Base-by-base conservation (phyloP, 2,329 filamentous ascomycete species). In the Xylariaceae sp. region DNA sequence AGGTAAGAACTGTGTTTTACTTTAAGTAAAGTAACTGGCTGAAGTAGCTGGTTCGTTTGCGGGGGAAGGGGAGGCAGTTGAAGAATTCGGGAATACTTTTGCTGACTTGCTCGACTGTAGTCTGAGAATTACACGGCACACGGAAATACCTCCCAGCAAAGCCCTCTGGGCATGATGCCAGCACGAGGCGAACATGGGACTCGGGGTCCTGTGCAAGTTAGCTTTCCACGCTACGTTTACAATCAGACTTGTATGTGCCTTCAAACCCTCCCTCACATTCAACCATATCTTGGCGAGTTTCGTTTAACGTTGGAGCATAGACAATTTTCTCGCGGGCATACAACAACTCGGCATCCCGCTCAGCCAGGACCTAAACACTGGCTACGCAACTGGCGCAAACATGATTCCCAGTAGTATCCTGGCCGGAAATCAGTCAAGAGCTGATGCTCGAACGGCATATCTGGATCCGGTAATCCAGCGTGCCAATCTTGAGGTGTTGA, bases 391-490 rank as follows among this genome's bases (percentile, higher is more conserved):
- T 12, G 73, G 73, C 8, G 68, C 67, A 12, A 68, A 67, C 56
- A 60, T 74, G 4, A 64, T 70, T 30, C 72, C 74, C 1, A 70
- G 70, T 41, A 74, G 67, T 55, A 69, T 75, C 50, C 62, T 61
- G n/a, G 66, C 67, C 2, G 56, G 61, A 12, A 74, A 73, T 45
- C 73, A 74, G 58, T 73, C 72, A 7, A 68, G 73, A 34, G 68
- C 66, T 2, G 70, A 75, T 59, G 71, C 70, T 31, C 68, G 73
- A 6, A 68, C 68, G n/a, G 70, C 70, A 7, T 75, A 76, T 58
- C 67, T 71, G 19, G 70, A 76, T 49, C 60, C 67, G 0, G 69
- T 70, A 2, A 54, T 70, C 4, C 54, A 62, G 31, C 71, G 71
- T 3, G 58, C 66, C 1, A 75, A 76, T 50, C 60, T 76, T 35